Evolutionary conservation across 768 basidiomycete species (phyloP), one percentile per base, ranked within the genome.

Genomic region (Neoboletus brunneissimus): DNA sequence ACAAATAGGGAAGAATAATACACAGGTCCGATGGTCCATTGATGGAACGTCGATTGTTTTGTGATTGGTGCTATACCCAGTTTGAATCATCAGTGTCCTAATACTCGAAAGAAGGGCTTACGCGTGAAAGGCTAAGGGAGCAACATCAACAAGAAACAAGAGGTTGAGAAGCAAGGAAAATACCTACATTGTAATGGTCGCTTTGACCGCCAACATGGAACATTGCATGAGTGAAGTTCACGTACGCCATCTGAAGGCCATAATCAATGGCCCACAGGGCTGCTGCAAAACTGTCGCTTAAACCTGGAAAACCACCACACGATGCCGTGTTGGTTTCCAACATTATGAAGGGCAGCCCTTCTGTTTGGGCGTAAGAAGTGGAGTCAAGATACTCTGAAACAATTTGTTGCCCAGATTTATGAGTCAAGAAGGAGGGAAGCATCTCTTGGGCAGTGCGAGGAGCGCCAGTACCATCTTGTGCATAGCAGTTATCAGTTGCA

Each of bases 1-100:
- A 88, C 75, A 59, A 86, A 77, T 25, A 94, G 72, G 1, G 85
- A 78, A 1, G 90, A 79, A 70, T 92, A 93, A 73, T 88, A 91
- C 44, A 87, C 72, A 0, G 87, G 80, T 4, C 37, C 88, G 38
- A 88, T 77, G 1, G 87, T 87, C 89, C 89, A 92, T 69, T 87
- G 75, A 56, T 79, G 79, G 69, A 76, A 82, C 0, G 74, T 59
- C 0, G 83, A 79, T 59, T 83, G 76, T 60, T 85, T 87, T n/a
- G 71, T 75, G 8, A 79, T 80, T 3, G 81, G 81, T 0, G 81
- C 80, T 59, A 65, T 72, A 62, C 72, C 41, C 13, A 42, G 15
- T n/a, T 35, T 35, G 8, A 40, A 41, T 46, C 23, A 37, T 29
- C 12, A 25, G 18, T 6, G 43, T 22, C 29, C 32, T 12, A 20